A percentile compares a stretch with the other conserved stretches of the same genome.
Conservation (phyloP, 176 grass and related monocot species). For the Triticum turgidum region DNA sequence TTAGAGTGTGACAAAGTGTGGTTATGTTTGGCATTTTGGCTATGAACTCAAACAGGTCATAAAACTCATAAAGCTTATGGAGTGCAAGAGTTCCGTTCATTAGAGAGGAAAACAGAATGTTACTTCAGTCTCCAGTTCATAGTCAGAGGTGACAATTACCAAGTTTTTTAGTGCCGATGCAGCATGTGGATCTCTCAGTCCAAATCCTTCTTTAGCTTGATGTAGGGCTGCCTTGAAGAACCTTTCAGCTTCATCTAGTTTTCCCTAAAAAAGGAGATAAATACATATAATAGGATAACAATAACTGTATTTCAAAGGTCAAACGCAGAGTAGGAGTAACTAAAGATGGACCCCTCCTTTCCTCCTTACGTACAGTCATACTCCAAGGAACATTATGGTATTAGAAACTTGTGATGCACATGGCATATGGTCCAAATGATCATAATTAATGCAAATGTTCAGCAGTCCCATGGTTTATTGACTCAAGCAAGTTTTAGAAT, state of each 20-base stretch:
- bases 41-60: neutral
- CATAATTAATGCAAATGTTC: slow-evolving; percentile 7
- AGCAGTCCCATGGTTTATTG: neutral
- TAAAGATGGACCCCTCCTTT: neutral
- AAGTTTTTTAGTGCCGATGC: slow-evolving; percentile 89
- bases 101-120: neutral
- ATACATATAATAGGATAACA: neutral
- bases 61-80: neutral
- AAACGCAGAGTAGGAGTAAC: slow-evolving; percentile 16
- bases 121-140: neutral
- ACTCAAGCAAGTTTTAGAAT: slow-evolving; percentile 12
- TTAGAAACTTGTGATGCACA: neutral
- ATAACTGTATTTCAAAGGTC: neutral
- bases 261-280: slow-evolving; percentile 45
- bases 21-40: neutral
- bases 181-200: slow-evolving; percentile 84
- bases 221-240: slow-evolving; percentile 73
- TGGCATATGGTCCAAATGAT: slow-evolving; percentile 4
- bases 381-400: neutral
- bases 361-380: slow-evolving; percentile 2
- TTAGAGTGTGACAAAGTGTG: neutral
- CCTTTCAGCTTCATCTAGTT: slow-evolving; percentile 77
- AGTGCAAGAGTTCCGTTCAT: neutral
- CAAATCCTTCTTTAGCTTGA: slow-evolving; percentile 95
- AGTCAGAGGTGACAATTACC: slow-evolving; percentile 46